Conservation (phyloP, 495 filamentous ascomycete genomes). For the Trichoderma asperelloides region DNA sequence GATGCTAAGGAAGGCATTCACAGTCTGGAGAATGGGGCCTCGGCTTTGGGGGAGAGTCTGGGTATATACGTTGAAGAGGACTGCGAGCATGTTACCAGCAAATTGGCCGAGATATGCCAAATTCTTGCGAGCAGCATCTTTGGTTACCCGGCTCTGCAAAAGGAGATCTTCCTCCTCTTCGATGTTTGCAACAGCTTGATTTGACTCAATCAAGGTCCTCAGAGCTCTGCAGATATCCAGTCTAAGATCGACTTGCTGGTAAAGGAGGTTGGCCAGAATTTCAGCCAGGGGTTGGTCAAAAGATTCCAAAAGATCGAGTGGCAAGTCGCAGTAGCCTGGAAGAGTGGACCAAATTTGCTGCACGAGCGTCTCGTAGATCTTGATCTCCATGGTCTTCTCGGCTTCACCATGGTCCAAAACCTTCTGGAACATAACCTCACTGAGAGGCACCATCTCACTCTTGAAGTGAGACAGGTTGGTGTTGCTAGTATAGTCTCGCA, state of each 20-base stretch:
- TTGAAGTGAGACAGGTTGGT: constrained; percentile 80
- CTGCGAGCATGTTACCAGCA: constrained; percentile 79
- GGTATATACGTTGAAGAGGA: constrained; percentile 96
- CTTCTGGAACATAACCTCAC: constrained; percentile 80
- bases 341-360: constrained; percentile 91
- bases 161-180: constrained; percentile 53
- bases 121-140: constrained; percentile 64
- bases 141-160: constrained; percentile 62
- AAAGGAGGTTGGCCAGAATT: constrained; percentile 80
- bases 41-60: constrained; percentile 88
- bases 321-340: constrained; percentile 91
- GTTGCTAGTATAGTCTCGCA: constrained; percentile 77
- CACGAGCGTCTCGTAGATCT: constrained; percentile 94
- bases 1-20: constrained; percentile 89
- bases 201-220: constrained; percentile 81
- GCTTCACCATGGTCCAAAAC: constrained; percentile 68
- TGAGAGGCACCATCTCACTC: constrained; percentile 75
- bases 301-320: constrained; percentile 63
- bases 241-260: constrained; percentile 81
- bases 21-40: constrained; percentile 81
- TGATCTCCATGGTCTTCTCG: constrained; percentile 86
- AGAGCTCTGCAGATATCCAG: constrained; percentile 78
- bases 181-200: constrained; percentile 60
- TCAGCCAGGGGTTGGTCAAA: constrained; percentile 91
- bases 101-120: constrained; percentile 67